phyloP scores from a whole-genome alignment of 1,284 basidiomycete species.

The Marasmius fiardii region DNA sequence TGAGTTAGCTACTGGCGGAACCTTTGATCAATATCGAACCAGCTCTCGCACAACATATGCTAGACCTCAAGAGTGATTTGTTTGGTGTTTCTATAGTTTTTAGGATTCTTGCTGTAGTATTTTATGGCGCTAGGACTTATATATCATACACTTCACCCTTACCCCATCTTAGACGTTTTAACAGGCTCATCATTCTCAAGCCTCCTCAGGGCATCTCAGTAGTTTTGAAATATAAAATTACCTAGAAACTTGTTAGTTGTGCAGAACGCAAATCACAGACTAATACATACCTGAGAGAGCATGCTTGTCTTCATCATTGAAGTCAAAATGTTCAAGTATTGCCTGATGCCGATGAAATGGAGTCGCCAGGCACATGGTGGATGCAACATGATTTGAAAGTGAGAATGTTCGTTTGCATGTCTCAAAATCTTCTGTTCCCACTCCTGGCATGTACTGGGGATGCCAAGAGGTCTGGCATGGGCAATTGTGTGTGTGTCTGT shows the following conservation, averaged over 20 bases:
- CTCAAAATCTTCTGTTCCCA: conserved; percentile 33
- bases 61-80: no score
- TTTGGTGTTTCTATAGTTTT: no score
- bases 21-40: no score
- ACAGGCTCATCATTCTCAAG: conserved; percentile 11
- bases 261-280: not conserved
- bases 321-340: conserved; percentile 19
- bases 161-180: no score
- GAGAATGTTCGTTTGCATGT: conserved; percentile 29
- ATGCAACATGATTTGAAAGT: conserved; percentile 25
- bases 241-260: not conserved
- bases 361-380: conserved; percentile 19
- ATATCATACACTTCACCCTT: no score
- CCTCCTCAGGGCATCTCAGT: conserved; percentile 20
- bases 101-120: no score
- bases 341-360: conserved; percentile 25
- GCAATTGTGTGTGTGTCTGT: conserved; percentile 31
- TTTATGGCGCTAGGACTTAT: no score
- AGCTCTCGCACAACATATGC: no score
- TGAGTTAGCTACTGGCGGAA: no score
- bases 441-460: conserved; percentile 24
- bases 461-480: conserved; percentile 28
- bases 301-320: conserved; percentile 20
- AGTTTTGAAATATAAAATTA: conserved; percentile 13
- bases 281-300: conserved; percentile 11